Conservation (phyloP, 805 yeast species). For the Kurtzmaniella cleridarum region DNA sequence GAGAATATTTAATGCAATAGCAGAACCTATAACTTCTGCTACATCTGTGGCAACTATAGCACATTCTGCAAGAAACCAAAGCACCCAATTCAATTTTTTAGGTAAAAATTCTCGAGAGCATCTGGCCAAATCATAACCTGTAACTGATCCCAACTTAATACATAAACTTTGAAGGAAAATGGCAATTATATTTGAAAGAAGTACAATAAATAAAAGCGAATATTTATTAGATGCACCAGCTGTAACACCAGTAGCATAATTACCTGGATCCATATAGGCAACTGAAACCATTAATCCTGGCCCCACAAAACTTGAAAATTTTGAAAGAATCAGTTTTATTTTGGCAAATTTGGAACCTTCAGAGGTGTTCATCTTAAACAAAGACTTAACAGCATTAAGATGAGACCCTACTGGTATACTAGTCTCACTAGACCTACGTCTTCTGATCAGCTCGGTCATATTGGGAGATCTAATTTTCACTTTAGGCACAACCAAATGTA, state of each 20-base stretch:
- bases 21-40: constrained; percentile 52
- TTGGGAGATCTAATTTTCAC: no score
- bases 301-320: constrained; percentile 28
- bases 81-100: constrained; percentile 25
- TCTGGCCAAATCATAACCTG: constrained; percentile 44
- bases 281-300: constrained; percentile 46
- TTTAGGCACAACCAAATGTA: no score
- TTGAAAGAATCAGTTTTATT: not conserved
- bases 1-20: constrained; percentile 44
- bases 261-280: constrained; percentile 52
- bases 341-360: not conserved
- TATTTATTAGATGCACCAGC: constrained; percentile 43
- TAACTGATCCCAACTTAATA: constrained; percentile 44
- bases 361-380: no score
- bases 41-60: constrained; percentile 49
- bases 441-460: no score
- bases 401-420: no score
- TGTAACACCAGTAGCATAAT: constrained; percentile 43
- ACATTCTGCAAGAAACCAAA: constrained; percentile 42
- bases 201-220: constrained; percentile 38
- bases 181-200: constrained; percentile 41
- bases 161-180: constrained; percentile 41
- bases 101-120: constrained; percentile 40
- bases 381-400: no score
- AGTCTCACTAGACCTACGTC: no score